Conservation (phyloP, 1,284 basidiomycete species). For the Apiotrichum mycotoxinovorans region DNA sequence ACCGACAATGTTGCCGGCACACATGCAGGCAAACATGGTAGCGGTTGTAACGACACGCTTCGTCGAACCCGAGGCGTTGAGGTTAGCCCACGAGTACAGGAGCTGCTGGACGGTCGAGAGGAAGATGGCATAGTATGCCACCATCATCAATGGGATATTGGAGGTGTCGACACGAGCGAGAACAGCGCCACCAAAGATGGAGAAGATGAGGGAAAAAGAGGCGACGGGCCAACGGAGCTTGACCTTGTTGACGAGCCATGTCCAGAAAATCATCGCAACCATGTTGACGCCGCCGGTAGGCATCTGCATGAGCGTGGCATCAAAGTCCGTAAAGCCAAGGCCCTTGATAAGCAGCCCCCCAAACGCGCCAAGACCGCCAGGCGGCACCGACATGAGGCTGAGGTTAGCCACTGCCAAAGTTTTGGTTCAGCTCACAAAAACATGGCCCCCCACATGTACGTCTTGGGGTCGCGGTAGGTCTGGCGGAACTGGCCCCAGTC, state of each 20-base stretch:
- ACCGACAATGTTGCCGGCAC: constrained; percentile 32
- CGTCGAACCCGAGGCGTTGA: constrained; percentile 43
- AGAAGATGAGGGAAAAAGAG: constrained; percentile 38
- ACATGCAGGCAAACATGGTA: constrained; percentile 29
- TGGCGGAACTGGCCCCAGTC: constrained; percentile 48
- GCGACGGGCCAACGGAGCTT: constrained; percentile 57
- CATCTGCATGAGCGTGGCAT: constrained; percentile 46
- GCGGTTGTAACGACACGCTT: constrained; percentile 43
- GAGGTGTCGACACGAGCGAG: constrained; percentile 30
- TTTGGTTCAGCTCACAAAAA: constrained; percentile 29
- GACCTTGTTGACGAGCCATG: constrained; percentile 53
- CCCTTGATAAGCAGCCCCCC: constrained; percentile 44
- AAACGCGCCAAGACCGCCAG: constrained; percentile 47
- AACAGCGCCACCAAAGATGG: constrained; percentile 39
- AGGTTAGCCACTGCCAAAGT: constrained; percentile 22
- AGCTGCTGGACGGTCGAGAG: constrained; percentile 37
- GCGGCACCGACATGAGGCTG: constrained; percentile 25
- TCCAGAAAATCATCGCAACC: constrained; percentile 50
- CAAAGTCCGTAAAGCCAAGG: constrained; percentile 47
- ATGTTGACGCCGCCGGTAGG: constrained; percentile 56
- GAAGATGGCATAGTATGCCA: constrained; percentile 40
- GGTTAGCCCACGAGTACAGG: constrained; percentile 39
- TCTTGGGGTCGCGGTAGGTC: constrained; percentile 46
- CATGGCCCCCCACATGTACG: constrained; percentile 21
- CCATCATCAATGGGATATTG: constrained; percentile 32